phyloP scores from a whole-genome alignment of 139 green algal species.

The Closterium sp. region DNA sequence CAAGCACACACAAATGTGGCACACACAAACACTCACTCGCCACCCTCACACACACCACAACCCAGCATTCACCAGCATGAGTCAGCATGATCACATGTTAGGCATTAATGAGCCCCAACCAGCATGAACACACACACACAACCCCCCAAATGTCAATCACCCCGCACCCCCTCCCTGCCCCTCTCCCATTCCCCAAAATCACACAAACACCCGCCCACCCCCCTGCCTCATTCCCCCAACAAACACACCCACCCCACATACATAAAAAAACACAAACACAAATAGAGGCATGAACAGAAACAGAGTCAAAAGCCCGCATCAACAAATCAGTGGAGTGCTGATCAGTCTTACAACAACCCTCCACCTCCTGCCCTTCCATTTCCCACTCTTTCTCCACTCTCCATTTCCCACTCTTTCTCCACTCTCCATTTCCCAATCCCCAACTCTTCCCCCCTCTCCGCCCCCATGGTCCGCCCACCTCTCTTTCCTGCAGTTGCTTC shows the following conservation, averaged over 20 bases:
- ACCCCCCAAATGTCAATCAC: neutral
- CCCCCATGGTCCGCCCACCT: neutral
- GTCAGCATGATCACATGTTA: too few species aligned
- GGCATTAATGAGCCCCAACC: too few species aligned
- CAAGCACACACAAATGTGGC: neutral
- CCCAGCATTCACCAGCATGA: too few species aligned
- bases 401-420: too few species aligned
- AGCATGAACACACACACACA: neutral
- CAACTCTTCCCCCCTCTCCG: too few species aligned
- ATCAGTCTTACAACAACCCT: too few species aligned
- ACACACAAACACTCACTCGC: too few species aligned
- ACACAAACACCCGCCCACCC: neutral
- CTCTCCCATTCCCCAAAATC: neutral
- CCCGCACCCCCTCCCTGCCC: too few species aligned
- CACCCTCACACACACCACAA: too few species aligned
- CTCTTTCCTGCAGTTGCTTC: neutral
- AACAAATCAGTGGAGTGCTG: too few species aligned
- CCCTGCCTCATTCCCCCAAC: neutral
- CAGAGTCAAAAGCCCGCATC: neutral
- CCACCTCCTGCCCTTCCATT: too few species aligned
- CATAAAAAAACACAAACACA: neutral
- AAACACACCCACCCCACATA: neutral
- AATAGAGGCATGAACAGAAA: neutral
- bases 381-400: too few species aligned
- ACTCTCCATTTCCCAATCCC: neutral